Conservation (phyloP, 140 eudicot genomes). For the Senecio squalidus region DNA sequence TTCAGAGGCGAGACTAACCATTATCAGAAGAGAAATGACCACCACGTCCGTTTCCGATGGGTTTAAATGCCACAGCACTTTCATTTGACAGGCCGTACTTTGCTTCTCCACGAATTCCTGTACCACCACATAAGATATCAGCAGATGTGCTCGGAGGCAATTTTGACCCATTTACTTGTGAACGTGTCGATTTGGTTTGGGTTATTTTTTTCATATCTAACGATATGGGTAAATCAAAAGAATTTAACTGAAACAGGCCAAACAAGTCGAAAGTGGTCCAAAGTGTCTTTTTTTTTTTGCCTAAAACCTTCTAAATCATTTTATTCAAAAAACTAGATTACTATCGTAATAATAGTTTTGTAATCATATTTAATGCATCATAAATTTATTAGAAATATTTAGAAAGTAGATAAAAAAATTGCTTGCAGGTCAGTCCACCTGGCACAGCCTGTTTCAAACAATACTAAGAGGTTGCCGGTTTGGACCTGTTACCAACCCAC, state of each 20-base stretch:
- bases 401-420: too few species aligned
- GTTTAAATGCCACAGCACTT: constrained; percentile 42
- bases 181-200: not conserved
- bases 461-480: too few species aligned
- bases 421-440: too few species aligned
- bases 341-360: too few species aligned
- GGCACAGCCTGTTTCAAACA: too few species aligned
- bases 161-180: constrained; percentile 1
- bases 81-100: constrained; percentile 36
- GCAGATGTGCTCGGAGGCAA: not conserved
- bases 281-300: too few species aligned
- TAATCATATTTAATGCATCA: too few species aligned
- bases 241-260: not conserved
- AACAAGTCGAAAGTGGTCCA: too few species aligned
- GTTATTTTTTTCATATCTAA: not conserved
- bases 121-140: not conserved
- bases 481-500: too few species aligned
- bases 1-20: constrained; percentile 39
- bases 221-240: not conserved
- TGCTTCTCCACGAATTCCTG: constrained; percentile 48
- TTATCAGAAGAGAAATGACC: constrained; percentile 50
- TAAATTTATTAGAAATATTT: too few species aligned
- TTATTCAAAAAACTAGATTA: too few species aligned
- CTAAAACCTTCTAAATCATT: too few species aligned
- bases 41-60: constrained; percentile 41